Conservation (phyloP, 2,329 filamentous ascomycete species). For the Fusarium sp. region DNA sequence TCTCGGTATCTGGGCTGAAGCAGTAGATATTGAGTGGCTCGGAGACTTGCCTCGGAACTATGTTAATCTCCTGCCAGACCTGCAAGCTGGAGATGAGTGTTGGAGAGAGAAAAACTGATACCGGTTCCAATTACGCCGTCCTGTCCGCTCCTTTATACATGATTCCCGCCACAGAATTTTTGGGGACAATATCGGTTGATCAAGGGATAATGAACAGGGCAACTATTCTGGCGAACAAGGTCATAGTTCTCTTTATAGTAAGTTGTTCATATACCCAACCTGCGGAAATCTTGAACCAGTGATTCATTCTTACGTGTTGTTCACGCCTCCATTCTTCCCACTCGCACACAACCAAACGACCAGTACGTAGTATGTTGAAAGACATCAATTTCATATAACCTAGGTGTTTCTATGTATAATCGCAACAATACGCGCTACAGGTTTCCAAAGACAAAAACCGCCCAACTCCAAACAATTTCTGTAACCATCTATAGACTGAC, state of each 20-base stretch:
- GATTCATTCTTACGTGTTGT: not conserved
- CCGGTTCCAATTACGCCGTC: not conserved
- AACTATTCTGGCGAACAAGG: not conserved
- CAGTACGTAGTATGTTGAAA: not conserved
- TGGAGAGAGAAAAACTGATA: not conserved
- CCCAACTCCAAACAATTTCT: conserved; percentile 25
- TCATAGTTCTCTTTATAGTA: too few relatives aligned
- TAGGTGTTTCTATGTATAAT: conserved; percentile 1
- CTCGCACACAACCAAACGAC: not conserved
- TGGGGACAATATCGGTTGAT: not conserved
- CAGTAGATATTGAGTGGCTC: not conserved
- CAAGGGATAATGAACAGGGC: not conserved
- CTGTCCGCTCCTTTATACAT: conserved; percentile 5
- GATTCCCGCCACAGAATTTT: too few relatives aligned
- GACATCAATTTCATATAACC: conserved; percentile 20
- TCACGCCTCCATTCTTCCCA: not conserved
- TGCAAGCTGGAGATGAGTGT: conserved; percentile 3
- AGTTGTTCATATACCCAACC: too few relatives aligned
- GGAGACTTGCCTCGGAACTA: conserved; percentile 4
- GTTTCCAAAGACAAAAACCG: conserved; percentile 1
- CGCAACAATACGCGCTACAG: not conserved
- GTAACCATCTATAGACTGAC: conserved; percentile 45
- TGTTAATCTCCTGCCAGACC: conserved; percentile 2
- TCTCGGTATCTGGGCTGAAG: not conserved
- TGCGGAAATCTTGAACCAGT: too few relatives aligned